These are phyloP conservation scores for Mycogone perniciosa DNA, from an alignment of 2,329 filamentous ascomycete species.

Conservation along the genomic window DNA sequence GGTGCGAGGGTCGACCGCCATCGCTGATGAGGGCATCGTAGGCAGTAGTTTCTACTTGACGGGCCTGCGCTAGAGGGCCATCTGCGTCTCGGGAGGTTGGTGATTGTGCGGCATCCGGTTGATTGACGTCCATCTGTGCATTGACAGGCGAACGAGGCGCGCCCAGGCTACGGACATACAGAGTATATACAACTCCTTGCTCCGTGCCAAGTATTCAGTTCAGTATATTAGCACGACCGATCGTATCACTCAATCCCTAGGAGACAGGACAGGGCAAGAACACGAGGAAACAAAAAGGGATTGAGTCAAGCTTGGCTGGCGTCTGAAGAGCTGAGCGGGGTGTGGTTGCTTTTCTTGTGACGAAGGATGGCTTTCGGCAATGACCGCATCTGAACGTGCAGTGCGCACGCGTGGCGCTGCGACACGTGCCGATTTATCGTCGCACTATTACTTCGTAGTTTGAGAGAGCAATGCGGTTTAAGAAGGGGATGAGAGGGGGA, in stretches of 20 bases:
- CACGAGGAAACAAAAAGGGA: no score
- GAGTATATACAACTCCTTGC: not conserved
- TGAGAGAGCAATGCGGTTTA: no score
- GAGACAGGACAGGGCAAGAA: no score
- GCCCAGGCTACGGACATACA: not conserved
- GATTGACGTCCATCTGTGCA: not conserved
- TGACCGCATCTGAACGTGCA: not conserved
- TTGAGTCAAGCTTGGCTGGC: no score
- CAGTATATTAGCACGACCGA: no score
- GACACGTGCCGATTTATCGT: not conserved
- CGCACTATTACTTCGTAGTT: no score
- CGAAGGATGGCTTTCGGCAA: not conserved
- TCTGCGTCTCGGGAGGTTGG: not conserved
- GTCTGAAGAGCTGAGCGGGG: no score
- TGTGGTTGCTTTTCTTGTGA: not conserved
- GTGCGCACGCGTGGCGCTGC: not conserved
- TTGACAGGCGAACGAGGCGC: not conserved
- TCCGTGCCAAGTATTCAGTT: no score
- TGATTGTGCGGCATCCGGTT: not conserved
- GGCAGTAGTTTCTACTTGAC: not conserved
- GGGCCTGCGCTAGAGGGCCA: not conserved
- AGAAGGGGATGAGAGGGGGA: no score
- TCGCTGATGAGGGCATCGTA: slow-evolving; percentile 9
- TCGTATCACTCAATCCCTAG: no score
- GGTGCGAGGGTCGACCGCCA: slow-evolving; percentile 11